phyloP scores from a whole-genome alignment of 2,329 filamentous ascomycete genomes.

The Cladosporium velox region DNA sequence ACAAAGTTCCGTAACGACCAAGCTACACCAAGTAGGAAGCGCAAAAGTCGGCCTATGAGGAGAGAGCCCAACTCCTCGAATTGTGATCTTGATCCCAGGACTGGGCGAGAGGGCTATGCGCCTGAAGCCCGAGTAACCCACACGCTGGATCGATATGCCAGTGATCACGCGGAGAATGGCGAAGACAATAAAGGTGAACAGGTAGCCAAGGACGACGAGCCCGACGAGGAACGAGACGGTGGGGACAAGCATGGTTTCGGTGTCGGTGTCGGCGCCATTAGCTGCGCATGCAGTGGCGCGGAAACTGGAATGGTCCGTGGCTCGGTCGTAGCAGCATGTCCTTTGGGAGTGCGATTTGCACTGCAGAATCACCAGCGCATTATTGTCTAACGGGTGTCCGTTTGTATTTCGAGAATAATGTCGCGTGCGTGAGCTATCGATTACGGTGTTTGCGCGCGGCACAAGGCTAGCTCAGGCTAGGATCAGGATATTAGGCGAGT shows the following conservation, averaged over 20 bases:
- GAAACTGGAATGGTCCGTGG: background rate
- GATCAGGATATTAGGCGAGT: background rate
- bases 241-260: constrained; percentile 46
- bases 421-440: background rate
- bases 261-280: constrained; percentile 30
- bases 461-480: background rate
- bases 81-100: constrained; percentile 86
- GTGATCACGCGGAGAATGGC: constrained; percentile 90
- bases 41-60: constrained; percentile 94
- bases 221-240: constrained; percentile 75
- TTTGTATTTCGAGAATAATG: background rate
- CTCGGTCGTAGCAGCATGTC: constrained; percentile 11
- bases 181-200: constrained; percentile 90
- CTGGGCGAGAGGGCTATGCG: constrained; percentile 86
- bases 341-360: background rate
- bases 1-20: constrained; percentile 82
- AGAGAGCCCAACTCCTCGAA: constrained; percentile 83
- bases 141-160: constrained; percentile 90
- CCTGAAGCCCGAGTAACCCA: constrained; percentile 89
- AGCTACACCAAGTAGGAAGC: constrained; percentile 92
- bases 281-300: constrained; percentile 19
- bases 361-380: constrained; percentile 8
- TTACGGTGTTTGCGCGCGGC: background rate
- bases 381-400: background rate
- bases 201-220: constrained; percentile 79